Evolutionary conservation across 768 basidiomycete species (phyloP), one percentile per base, ranked within the genome.

Genomic region (Neoboletus magnificus): DNA sequence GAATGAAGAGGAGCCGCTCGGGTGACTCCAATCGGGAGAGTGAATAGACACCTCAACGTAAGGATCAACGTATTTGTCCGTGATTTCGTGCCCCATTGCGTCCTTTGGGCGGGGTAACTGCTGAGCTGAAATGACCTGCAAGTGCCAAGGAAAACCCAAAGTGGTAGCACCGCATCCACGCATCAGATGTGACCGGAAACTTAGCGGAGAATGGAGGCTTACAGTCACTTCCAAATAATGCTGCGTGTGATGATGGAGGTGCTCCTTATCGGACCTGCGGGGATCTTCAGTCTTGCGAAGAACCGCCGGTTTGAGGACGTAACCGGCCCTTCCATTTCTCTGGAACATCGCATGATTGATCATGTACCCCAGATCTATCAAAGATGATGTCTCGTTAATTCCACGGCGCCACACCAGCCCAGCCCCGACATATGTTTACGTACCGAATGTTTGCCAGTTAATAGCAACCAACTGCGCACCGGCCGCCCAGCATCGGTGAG

Each of bases 261-360:
- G 68, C 20, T 83, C 80, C 70, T 90, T 85, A 62, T 85, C 80
- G 33, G 79, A 75, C n/a, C 71, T 72, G 8, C 92, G 79, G 3
- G 50, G 54, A 30, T 66, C 65, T 11, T 85, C 80, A 29, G 79
- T 76, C n/a, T 72, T 71, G 9, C 93, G 79, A 12, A 98, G 77
- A 2, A 87, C 83, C 4, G 78, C 77, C 2, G 96, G 96, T 68
- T 98, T 97, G 39, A 97, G 81, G 2, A 99, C 85, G 64, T 92
- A 97, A 0, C 96, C 96, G 2, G 82, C 79, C 6, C 89, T 81
- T n/a, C 89, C 90, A 61, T 96, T 95, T 4, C 89, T 80, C 59
- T 87, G 86, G 71, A 99, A 99, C 92, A 98, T 94, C 7, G 95
- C 92, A 57, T 90, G 85, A 65, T 97, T 99, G 69, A 98, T 91